Conservation (phyloP, 768 basidiomycete species). For the Kondoa subrosea region DNA sequence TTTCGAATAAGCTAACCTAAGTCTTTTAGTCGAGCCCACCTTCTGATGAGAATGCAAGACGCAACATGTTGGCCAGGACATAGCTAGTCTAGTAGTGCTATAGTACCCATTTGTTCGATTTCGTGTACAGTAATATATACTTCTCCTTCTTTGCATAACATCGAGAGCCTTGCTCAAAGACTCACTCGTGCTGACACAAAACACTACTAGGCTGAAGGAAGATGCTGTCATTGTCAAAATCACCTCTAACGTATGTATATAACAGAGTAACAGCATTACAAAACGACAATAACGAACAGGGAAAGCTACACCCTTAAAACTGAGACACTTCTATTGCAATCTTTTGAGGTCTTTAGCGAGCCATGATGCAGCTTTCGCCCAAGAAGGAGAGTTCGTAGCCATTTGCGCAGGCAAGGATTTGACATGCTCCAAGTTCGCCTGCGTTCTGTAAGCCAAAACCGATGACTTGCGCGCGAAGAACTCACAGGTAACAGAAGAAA, state of each 20-base stretch:
- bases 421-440: background rate
- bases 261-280: too few relatives aligned
- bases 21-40: background rate
- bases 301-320: too few relatives aligned
- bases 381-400: background rate
- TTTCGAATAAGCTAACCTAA: background rate
- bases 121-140: too few relatives aligned
- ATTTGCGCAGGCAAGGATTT: background rate
- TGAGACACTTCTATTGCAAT: too few relatives aligned
- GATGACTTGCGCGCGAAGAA: background rate
- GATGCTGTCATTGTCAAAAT: too few relatives aligned
- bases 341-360: too few relatives aligned
- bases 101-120: background rate
- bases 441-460: background rate
- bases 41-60: background rate
- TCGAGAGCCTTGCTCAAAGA: too few relatives aligned
- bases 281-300: too few relatives aligned
- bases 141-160: too few relatives aligned
- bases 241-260: too few relatives aligned
- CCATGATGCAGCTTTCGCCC: background rate
- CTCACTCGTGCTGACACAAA: too few relatives aligned
- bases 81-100: background rate
- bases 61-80: background rate
- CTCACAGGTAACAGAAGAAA: background rate
- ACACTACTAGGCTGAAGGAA: too few relatives aligned